Conservation (phyloP, 768 basidiomycete genomes). For the Russula olivacea region DNA sequence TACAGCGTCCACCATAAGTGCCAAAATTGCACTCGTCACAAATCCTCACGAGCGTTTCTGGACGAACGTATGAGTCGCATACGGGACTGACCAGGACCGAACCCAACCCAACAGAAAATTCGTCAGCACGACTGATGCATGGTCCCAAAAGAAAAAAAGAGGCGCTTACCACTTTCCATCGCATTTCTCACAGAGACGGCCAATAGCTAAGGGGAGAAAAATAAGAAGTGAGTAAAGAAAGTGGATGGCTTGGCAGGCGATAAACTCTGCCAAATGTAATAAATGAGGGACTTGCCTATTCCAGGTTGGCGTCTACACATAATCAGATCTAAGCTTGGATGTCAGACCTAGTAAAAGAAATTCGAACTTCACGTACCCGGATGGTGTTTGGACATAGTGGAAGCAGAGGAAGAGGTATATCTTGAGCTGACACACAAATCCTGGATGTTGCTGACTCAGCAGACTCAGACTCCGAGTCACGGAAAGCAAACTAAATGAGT, state of each 20-base stretch:
- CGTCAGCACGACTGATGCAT: not conserved
- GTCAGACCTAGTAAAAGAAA: not conserved
- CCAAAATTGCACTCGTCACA: constrained; percentile 99
- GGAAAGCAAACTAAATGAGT: not conserved
- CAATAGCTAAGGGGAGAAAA: constrained; percentile 61
- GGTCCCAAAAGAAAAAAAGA: not conserved
- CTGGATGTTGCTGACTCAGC: constrained; percentile 15
- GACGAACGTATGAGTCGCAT: constrained; percentile 98
- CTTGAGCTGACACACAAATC: not conserved
- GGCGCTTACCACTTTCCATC: constrained; percentile 92
- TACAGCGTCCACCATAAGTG: constrained; percentile 95
- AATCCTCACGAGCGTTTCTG: constrained; percentile 95
- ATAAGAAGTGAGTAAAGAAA: not conserved
- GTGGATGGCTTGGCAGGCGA: not conserved
- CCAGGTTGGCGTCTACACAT: constrained; percentile 98
- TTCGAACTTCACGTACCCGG: constrained; percentile 26
- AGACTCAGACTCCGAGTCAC: too few species aligned
- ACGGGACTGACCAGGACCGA: constrained; percentile 64
- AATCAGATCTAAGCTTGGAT: constrained; percentile 65
- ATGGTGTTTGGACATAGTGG: constrained; percentile 35
- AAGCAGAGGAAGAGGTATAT: not conserved
- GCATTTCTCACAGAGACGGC: constrained; percentile 97
- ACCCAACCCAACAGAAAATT: not conserved
- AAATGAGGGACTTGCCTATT: constrained; percentile 56
- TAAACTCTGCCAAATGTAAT: too few species aligned